phyloP scores from a whole-genome alignment of 805 yeast species.

The Huiozyma naganishii region DNA sequence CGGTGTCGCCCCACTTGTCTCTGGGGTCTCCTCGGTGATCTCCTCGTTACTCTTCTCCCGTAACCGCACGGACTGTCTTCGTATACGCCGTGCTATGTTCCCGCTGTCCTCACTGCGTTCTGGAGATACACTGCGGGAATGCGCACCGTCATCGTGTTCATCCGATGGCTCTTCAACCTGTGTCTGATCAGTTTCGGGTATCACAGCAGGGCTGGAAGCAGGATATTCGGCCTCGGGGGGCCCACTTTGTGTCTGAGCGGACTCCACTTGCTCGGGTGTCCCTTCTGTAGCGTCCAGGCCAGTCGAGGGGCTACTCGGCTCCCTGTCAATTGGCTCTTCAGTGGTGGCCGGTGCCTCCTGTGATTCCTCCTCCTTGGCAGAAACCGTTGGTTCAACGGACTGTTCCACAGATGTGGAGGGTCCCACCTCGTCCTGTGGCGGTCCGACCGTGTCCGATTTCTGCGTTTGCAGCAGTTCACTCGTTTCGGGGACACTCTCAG shows the following conservation, averaged over 20 bases:
- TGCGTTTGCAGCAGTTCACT: background rate
- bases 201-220: too few species aligned
- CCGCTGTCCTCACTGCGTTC: background rate
- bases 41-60: conserved; percentile 5
- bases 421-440: background rate
- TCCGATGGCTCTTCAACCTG: too few species aligned
- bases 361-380: background rate
- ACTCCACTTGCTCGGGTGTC: background rate
- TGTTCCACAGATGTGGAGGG: background rate
- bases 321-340: too few species aligned
- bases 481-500: background rate
- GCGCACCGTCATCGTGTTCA: too few species aligned
- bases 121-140: background rate
- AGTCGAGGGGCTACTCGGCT: background rate
- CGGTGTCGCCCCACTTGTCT: conserved; percentile 7
- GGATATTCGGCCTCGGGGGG: too few species aligned
- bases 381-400: background rate
- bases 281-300: background rate
- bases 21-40: conserved; percentile 9
- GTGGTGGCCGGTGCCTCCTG: background rate
- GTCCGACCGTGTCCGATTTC: background rate
- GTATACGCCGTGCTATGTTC: background rate
- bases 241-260: too few species aligned
- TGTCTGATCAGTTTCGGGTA: too few species aligned
- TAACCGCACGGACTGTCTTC: conserved; percentile 2